Base-by-base conservation (phyloP, 2,329 filamentous ascomycete genomes). In the Phaeophleospora eucalypticola region DNA sequence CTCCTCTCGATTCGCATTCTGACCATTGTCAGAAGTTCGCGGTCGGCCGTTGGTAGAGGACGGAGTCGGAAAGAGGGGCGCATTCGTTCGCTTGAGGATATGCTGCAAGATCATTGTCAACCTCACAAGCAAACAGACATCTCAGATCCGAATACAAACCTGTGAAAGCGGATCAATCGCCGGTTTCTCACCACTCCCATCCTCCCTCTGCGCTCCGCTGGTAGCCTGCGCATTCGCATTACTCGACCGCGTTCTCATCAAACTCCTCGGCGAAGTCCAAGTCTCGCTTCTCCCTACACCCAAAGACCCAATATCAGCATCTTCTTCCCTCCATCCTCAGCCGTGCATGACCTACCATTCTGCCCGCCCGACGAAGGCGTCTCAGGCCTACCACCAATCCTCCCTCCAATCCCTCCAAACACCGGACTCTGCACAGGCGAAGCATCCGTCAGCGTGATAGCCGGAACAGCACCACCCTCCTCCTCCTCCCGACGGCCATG, bases 161-260 rank as follows among this genome's bases (percentile, higher is more conserved):
- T 85, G 80, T 42, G 83, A 85, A 54, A 86, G 70, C 46, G 83
- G 83, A 65, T 86, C 83, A 52, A 84, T 83, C 19, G 73, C 73
- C 43, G 76, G 71, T 29, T 47, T 38, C 20, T 37, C 36, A 24
- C 62, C 42, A 69, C 64, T 42, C n/a, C 55, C 56, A 18, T 63
- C 38, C 40, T 46, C 41, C 38, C 48, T 29, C 39, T 37, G 34
- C 36, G 43, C 47, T 38, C 58, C 45, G 24, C 41, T 42, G 19
- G 40, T 40, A 27, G 53, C 39, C 35, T 50, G 52, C 34, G 48
- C 43, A 41, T 54, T 43, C 53, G 53, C 29, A 54, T 54, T 51
- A 59, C 44, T 43, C 55, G 59, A 39, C 58, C 52, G 7, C n/a
- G n/a, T n/a, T n/a, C n/a, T n/a, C n/a, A n/a, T n/a, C n/a, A n/a